Conservation (phyloP, 2,329 filamentous ascomycete species). For the Knufia fluminis region DNA sequence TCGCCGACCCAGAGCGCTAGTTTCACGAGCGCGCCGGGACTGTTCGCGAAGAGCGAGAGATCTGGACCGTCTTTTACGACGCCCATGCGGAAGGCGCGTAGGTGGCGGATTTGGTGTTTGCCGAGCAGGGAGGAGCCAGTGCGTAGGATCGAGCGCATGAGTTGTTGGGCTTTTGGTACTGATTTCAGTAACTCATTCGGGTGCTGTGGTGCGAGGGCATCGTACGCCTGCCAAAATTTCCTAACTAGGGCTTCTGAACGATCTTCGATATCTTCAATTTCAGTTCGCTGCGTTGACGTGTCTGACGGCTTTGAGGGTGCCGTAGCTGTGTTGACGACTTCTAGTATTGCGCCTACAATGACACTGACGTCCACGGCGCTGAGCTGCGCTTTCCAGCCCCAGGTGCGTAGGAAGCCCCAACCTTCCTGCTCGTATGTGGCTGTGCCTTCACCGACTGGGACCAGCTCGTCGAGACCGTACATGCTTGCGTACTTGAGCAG, state of each 20-base stretch:
- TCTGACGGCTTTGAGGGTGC: constrained; percentile 11
- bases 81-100: constrained; percentile 87
- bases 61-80: constrained; percentile 94
- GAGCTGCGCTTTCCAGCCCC: constrained; percentile 93
- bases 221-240: constrained; percentile 52
- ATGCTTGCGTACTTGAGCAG: constrained; percentile 84
- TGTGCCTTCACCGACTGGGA: constrained; percentile 65
- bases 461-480: constrained; percentile 88
- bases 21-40: constrained; percentile 80
- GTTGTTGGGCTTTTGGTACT: constrained; percentile 73
- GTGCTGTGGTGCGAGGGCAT: constrained; percentile 42
- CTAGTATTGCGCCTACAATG: constrained; percentile 80
- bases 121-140: constrained; percentile 85
- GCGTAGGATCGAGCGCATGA: constrained; percentile 85
- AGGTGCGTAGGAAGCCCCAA: constrained; percentile 94
- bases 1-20: constrained; percentile 90
- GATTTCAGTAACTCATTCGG: constrained; percentile 56
- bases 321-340: constrained; percentile 56
- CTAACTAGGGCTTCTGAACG: constrained; percentile 27
- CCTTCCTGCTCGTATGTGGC: constrained; percentile 71
- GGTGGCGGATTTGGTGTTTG: constrained; percentile 86
- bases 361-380: constrained; percentile 92
- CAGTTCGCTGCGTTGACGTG: constrained; percentile 15
- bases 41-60: constrained; percentile 77
- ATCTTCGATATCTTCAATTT: constrained; percentile 14